phyloP scores from a whole-genome alignment of 202 grass and related monocot genomes.

The Panicum virgatum region DNA sequence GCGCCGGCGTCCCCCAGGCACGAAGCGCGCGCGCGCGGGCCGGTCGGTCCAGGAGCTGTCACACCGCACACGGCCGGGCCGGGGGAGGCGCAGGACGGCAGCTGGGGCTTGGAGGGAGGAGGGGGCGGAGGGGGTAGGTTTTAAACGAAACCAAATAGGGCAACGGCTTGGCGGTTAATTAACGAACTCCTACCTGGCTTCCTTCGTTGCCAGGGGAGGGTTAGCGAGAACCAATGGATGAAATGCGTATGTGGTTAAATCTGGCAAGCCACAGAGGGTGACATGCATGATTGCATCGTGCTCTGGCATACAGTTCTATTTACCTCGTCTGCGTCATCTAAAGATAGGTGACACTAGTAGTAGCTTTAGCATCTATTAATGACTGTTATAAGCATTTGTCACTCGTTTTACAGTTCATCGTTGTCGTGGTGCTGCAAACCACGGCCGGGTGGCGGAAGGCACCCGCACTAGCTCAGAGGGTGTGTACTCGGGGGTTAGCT shows the following conservation, averaged over 20 bases:
- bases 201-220: no score
- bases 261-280: no score
- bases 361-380: not conserved
- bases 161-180: constrained; percentile 37
- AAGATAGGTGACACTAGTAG: constrained; percentile 18
- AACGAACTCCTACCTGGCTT: constrained; percentile 33
- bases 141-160: constrained; percentile 30
- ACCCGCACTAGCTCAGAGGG: no score
- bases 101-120: not conserved
- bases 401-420: not conserved
- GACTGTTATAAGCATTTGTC: not conserved
- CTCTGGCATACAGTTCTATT: constrained; percentile 1
- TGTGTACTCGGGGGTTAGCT: no score
- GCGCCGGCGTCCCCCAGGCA: not conserved
- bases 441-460: no score
- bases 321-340: constrained; percentile 11
- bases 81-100: constrained; percentile 34
- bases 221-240: constrained; percentile 16
- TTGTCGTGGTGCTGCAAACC: no score
- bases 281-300: no score
- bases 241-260: constrained; percentile 20
- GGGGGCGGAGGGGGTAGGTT: not conserved
- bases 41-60: constrained; percentile 33
- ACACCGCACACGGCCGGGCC: not conserved
- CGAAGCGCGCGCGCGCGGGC: constrained; percentile 17